Conservation (phyloP, 2,329 filamentous ascomycete genomes). For the Zymoseptoria ardabiliae region DNA sequence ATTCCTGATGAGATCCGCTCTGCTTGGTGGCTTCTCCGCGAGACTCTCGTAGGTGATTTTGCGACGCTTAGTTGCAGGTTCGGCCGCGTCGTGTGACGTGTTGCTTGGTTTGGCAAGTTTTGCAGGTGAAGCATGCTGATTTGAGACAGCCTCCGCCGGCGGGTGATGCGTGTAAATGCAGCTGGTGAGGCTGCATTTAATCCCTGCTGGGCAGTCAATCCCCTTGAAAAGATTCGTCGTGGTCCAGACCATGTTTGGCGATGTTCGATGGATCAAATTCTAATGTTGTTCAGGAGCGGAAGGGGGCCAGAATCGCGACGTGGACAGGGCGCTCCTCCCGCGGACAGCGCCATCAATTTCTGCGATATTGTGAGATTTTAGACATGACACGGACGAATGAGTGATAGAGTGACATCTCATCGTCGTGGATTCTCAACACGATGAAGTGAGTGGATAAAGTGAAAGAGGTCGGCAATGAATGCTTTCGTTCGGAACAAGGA, state of each 20-base stretch:
- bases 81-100: slow-evolving; percentile 1
- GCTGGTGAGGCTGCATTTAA: slow-evolving; percentile 44
- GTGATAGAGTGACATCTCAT: neutral
- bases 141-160: neutral
- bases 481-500: neutral
- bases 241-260: slow-evolving; percentile 43
- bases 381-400: neutral
- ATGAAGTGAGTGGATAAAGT: neutral
- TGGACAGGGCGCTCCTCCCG: neutral
- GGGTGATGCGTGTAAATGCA: slow-evolving; percentile 53
- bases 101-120: neutral
- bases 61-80: slow-evolving; percentile 23
- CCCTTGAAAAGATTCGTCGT: slow-evolving; percentile 49
- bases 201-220: slow-evolving; percentile 46
- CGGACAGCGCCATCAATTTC: neutral
- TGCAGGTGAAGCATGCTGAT: neutral
- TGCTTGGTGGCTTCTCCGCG: slow-evolving; percentile 24
- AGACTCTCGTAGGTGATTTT: slow-evolving; percentile 24
- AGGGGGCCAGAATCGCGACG: neutral
- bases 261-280: neutral
- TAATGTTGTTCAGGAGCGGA: slow-evolving; percentile 2
- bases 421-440: neutral
- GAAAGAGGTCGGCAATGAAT: neutral
- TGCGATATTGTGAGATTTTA: neutral
- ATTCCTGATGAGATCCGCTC: slow-evolving; percentile 23